Evolutionary conservation across 1,139 yeast species (phyloP), one percentile per base, ranked within the genome.

Genomic region (Scheffersomyces quercinus): DNA sequence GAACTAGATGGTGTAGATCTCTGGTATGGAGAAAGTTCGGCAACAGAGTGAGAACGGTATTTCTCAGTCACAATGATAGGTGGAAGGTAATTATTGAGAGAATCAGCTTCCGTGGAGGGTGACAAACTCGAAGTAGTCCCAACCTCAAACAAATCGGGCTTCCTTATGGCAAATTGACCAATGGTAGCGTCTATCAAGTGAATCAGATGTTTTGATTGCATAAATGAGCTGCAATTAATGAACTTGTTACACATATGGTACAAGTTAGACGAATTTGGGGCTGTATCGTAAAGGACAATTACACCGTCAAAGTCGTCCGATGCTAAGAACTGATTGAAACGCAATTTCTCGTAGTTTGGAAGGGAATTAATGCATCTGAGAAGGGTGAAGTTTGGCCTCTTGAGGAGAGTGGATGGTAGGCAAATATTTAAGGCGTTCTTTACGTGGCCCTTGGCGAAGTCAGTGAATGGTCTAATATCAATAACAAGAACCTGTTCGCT

Each of bases 401-500:
- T 85, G 50, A 88, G 66, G 38, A 88, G 69, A 1, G 96, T 88
- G 14, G 93, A 82, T 1, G 96, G 96, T 20, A 88, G 68, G 56
- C 91, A 85, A 30, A 88, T 75, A 57, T 85, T 85, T 36, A 85
- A 67, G 1, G 96, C 77, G 37, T 74, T 65, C n/a, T 54, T 55
- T 12, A 88, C 58, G 45, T 83, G 83, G 4, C 73, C 58, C 44
- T 67, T 70, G 29, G 78, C 68, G 59, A 68, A 85, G 42, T 83
- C 88, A 4, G 85, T 77, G 55, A 78, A 85, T 0, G 95, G 85
- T 41, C 96, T 70, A 14, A 84, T 79, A 58, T 88, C 96, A 12
- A 88, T 67, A 4, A 84, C 52, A 28, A 85, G 59, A 15, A 68
- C 52, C 40, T 35, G 38, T 9, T 36, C 14, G 29, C 37, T 28